phyloP scores from a whole-genome alignment of 1,284 basidiomycete species.

The Mycena sp. region DNA sequence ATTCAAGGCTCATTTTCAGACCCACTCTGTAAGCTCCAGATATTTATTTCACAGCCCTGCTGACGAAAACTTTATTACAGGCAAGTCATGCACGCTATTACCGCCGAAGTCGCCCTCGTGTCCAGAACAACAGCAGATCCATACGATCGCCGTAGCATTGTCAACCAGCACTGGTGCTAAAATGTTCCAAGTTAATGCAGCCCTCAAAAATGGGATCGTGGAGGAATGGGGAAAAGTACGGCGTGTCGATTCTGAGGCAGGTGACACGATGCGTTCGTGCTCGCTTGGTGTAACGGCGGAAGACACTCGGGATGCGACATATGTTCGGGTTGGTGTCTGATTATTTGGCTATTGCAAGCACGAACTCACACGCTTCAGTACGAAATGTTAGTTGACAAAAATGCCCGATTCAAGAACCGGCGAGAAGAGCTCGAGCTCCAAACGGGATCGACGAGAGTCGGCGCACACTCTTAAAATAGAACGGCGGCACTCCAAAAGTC shows the following conservation, averaged over 20 bases:
- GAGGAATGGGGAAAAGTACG: too few species aligned
- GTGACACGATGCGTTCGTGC: conserved; percentile 42
- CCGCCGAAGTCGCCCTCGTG: conserved; percentile 2
- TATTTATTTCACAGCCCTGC: conserved; percentile 29
- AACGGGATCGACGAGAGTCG: too few species aligned
- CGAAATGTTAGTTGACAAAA: conserved; percentile 37
- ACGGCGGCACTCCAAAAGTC: too few species aligned
- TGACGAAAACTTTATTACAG: too few species aligned
- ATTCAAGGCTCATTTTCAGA: conserved; percentile 2
- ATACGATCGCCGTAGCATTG: conserved; percentile 18
- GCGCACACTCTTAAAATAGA: too few species aligned
- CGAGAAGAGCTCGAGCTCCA: too few species aligned
- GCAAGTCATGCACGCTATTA: conserved; percentile 27
- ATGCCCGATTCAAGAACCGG: conserved; percentile 26
- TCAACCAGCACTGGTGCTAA: conserved; percentile 22
- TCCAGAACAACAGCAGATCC: background rate
- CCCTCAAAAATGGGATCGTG: too few species aligned
- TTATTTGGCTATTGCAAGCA: too few species aligned
- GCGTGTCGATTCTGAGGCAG: conserved; percentile 39
- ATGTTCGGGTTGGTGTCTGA: conserved; percentile 41
- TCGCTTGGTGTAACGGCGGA: conserved; percentile 24
- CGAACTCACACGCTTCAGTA: too few species aligned
- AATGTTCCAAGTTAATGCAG: too few species aligned
- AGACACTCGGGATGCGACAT: conserved; percentile 41
- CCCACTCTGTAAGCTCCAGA: conserved; percentile 22